Evolutionary conservation across 768 basidiomycete genomes (phyloP), one percentile per base, ranked within the genome.

Genomic region (Leccinum subgranulosum): DNA sequence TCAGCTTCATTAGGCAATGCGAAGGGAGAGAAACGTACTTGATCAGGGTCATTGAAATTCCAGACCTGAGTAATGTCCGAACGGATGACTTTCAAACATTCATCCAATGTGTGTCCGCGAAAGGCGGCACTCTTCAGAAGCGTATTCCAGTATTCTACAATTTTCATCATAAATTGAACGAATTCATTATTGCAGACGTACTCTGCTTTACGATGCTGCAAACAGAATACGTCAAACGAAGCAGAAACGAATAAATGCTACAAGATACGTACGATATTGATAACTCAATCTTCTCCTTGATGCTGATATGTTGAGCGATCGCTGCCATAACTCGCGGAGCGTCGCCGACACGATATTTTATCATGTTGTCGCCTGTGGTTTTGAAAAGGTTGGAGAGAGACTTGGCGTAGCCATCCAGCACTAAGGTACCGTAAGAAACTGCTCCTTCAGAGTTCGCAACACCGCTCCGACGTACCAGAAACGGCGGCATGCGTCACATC

Each of bases 231-330:
- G 15, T 64, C 2, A 29, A 27, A 41, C 11, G 14, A 43, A 33
- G 45, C 12, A 15, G 4, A 19, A 41, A 41, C 11, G 4, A n/a
- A n/a, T n/a, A n/a, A n/a, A n/a, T n/a, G n/a, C n/a, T 17, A 28
- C 47, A 23, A 3, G 17, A 6, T 12, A 51, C 58, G 5, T 61
- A 61, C 63, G 41, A 6, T 47, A 64, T 54, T 1, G 63, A 64
- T 33, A 27, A 19, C 3, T 61, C 55, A 3, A 64, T 39, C 19
- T 64, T 64, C 17, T 61, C 50, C 46, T 64, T 60, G 33, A 64
- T 53, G 3, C 59, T 64, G 43, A 64, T 49, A 6, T 63, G 59
- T 10, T 64, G 63, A 33, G 63, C 63, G 12, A 65, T 64, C 21
- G 53, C 17, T 10, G 63, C 63, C 28, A 55, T 11, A 15, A 47